Evolutionary conservation across 2,329 filamentous ascomycete species (phyloP).

Genomic region (Trichoderma afroharzianum): DNA sequence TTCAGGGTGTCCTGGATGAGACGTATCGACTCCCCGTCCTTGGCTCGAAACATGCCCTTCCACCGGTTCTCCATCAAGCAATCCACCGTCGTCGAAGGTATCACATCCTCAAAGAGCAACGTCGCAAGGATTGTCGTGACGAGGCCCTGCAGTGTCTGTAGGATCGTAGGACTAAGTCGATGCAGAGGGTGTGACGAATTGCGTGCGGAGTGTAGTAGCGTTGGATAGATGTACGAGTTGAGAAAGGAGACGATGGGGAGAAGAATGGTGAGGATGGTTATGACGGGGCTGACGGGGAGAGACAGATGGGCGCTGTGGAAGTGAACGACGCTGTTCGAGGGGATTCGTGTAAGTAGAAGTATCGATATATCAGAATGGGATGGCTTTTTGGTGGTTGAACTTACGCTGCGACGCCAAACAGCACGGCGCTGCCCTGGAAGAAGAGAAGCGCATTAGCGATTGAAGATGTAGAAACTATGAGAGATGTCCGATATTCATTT

Average conservation of each 20-base stretch:
- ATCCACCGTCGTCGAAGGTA: slow-evolving; percentile 33
- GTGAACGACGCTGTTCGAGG: slow-evolving; percentile 36
- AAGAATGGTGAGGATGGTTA: slow-evolving; percentile 37
- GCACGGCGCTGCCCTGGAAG: slow-evolving; percentile 27
- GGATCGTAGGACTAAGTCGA: slow-evolving; percentile 30
- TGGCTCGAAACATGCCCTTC: slow-evolving; percentile 49
- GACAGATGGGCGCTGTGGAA: slow-evolving; percentile 37
- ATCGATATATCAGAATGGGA: not conserved
- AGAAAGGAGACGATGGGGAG: slow-evolving; percentile 39
- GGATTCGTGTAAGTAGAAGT: not conserved
- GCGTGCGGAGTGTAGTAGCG: slow-evolving; percentile 27
- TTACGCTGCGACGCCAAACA: slow-evolving; percentile 33
- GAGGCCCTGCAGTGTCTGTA: slow-evolving; percentile 43
- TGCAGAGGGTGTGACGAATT: slow-evolving; percentile 21
- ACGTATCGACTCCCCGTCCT: slow-evolving; percentile 51
- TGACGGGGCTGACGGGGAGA: slow-evolving; percentile 36
- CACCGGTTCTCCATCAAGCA: slow-evolving; percentile 58
- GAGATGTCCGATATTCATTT: not conserved
- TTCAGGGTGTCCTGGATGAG: slow-evolving; percentile 61
- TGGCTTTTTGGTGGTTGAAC: not conserved
- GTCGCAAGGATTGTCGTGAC: slow-evolving; percentile 44
- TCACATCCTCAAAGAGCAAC: slow-evolving; percentile 35
- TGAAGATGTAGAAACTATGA: slow-evolving; percentile 1
- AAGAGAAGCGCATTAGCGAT: not conserved
- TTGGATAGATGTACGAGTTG: slow-evolving; percentile 36